phyloP scores from a whole-genome alignment of 2,329 filamentous ascomycete genomes.

The Rutstroemia sp. region DNA sequence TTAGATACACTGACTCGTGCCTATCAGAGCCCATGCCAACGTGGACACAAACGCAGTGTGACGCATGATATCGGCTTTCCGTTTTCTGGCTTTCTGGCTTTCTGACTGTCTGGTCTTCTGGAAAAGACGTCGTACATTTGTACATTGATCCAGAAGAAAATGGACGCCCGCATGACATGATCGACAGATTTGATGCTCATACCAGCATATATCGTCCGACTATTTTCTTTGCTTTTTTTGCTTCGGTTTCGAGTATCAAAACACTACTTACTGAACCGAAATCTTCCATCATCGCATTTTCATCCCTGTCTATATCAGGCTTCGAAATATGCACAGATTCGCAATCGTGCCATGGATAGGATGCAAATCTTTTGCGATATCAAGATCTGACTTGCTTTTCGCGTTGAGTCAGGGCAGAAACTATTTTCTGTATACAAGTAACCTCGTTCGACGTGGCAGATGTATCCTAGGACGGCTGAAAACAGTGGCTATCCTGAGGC shows the following conservation, averaged over 20 bases:
- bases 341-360: neutral
- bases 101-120: neutral
- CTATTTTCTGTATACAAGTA: neutral
- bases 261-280: neutral
- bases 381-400: neutral
- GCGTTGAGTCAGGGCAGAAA: neutral
- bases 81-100: constrained; percentile 1
- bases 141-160: neutral
- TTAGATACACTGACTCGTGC: neutral
- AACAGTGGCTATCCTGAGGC: neutral
- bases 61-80: constrained; percentile 7
- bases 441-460: neutral
- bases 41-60: constrained; percentile 9
- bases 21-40: neutral
- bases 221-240: neutral
- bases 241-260: constrained; percentile 1
- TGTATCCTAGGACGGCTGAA: neutral
- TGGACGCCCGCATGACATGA: neutral
- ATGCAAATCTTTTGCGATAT: neutral
- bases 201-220: neutral
- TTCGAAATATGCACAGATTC: neutral
- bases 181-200: neutral
- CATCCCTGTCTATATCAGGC: constrained; percentile 1
- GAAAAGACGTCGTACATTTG: constrained; percentile 2
- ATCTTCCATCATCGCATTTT: neutral